Conservation (phyloP, 1,284 basidiomycete genomes). For the Trichosporon sp. region DNA sequence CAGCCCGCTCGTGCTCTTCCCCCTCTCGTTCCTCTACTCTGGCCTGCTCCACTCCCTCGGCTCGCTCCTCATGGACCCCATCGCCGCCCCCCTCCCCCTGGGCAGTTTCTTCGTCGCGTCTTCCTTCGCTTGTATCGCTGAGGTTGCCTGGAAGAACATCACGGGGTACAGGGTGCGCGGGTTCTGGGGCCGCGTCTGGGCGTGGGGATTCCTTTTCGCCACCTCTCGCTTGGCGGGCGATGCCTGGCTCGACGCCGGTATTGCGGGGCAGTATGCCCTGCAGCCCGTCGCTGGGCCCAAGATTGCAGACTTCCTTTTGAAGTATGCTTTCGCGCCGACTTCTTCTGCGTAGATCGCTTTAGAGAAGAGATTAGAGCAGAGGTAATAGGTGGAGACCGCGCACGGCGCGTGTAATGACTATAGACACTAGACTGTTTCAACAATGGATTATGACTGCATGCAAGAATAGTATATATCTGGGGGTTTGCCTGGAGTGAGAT, state of each 20-base stretch:
- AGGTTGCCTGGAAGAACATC: constrained; percentile 27
- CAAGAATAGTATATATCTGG: neutral
- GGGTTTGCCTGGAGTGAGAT: neutral
- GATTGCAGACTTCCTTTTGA: constrained; percentile 16
- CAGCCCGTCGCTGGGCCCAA: neutral
- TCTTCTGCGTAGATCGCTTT: neutral
- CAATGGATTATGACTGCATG: constrained; percentile 20
- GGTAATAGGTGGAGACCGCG: neutral
- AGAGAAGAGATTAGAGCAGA: too few relatives aligned
- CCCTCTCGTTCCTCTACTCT: constrained; percentile 49
- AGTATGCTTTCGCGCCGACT: constrained; percentile 2
- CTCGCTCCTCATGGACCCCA: constrained; percentile 45
- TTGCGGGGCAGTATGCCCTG: constrained; percentile 21
- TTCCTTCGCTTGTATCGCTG: constrained; percentile 40
- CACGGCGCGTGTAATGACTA: neutral
- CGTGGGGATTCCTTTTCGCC: constrained; percentile 39
- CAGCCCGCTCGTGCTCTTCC: constrained; percentile 36
- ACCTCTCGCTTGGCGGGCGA: constrained; percentile 37
- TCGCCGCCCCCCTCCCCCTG: constrained; percentile 41
- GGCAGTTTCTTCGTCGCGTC: constrained; percentile 47
- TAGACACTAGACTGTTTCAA: constrained; percentile 10
- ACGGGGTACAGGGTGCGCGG: constrained; percentile 48
- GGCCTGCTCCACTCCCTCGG: constrained; percentile 51
- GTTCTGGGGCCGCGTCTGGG: constrained; percentile 47
- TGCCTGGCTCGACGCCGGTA: constrained; percentile 44